Conservation (phyloP, 768 basidiomycete genomes). For the Boletus pseudopeckii region DNA sequence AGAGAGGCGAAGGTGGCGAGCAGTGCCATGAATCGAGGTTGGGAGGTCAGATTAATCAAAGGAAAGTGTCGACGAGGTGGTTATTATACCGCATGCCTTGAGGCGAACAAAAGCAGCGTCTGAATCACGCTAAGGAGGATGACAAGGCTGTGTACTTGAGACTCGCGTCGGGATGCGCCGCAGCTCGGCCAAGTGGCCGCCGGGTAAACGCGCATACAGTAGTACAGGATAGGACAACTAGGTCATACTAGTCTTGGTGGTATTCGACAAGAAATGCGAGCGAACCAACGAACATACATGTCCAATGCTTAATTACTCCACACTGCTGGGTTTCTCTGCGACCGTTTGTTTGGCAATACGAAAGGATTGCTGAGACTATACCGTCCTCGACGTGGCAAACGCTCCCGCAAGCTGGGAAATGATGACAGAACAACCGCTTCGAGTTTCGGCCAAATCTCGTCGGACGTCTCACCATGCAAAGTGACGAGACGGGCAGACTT, state of each 20-base stretch:
- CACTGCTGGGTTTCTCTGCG: slow-evolving; percentile 9
- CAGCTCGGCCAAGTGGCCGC: not conserved
- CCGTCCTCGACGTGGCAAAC: slow-evolving; percentile 42
- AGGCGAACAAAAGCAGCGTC: slow-evolving; percentile 19
- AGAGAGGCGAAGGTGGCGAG: not conserved
- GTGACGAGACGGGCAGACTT: slow-evolving; percentile 48
- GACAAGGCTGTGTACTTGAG: slow-evolving; percentile 9
- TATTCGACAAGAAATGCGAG: slow-evolving; percentile 2
- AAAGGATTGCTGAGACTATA: slow-evolving; percentile 56
- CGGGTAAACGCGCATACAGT: not conserved
- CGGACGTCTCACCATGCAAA: slow-evolving; percentile 70
- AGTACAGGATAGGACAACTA: slow-evolving; percentile 10
- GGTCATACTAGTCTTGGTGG: slow-evolving; percentile 1
- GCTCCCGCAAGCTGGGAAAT: slow-evolving; percentile 60
- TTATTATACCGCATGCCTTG: slow-evolving; percentile 21
- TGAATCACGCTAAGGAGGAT: not conserved
- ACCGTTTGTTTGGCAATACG: slow-evolving; percentile 27
- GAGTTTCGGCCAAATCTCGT: slow-evolving; percentile 88
- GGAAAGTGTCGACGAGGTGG: not conserved
- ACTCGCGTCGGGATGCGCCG: not conserved
- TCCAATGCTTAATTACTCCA: slow-evolving; percentile 15
- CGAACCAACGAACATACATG: not conserved
- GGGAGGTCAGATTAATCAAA: not conserved
- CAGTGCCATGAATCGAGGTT: slow-evolving; percentile 1
- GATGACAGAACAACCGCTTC: slow-evolving; percentile 54